Evolutionary conservation across 306 rosid species (phyloP).

Genomic region (Purshia tridentata): DNA sequence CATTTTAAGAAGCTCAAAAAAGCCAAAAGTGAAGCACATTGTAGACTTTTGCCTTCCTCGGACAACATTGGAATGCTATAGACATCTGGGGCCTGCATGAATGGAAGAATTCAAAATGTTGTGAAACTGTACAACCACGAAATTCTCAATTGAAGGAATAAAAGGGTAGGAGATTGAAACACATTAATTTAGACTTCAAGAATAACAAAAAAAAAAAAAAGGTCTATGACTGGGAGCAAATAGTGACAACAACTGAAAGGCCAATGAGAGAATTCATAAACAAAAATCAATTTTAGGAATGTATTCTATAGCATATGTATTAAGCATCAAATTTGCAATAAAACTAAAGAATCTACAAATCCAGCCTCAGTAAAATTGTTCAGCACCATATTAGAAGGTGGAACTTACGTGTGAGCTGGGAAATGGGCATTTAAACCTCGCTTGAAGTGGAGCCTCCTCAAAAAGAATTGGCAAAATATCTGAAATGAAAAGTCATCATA

Average conservation of each 20-base stretch:
- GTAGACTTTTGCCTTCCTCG: slow-evolving; percentile 42
- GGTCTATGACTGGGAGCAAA: neutral
- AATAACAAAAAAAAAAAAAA: neutral
- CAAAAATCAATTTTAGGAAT: neutral
- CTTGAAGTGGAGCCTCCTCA: slow-evolving; percentile 53
- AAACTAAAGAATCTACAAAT: slow-evolving; percentile 14
- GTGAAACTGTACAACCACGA: neutral
- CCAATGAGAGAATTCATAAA: neutral
- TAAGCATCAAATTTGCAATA: slow-evolving; percentile 10
- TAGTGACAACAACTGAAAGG: neutral
- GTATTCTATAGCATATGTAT: neutral
- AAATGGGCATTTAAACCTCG: slow-evolving; percentile 37
- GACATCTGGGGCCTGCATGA: slow-evolving; percentile 63
- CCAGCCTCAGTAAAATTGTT: neutral
- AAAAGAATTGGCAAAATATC: slow-evolving; percentile 56
- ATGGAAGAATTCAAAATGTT: slow-evolving; percentile 15
- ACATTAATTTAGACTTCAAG: neutral
- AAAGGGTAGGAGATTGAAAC: no score
- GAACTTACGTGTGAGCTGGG: slow-evolving; percentile 51
- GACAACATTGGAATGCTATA: slow-evolving; percentile 58
- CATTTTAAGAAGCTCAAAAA: slow-evolving; percentile 61
- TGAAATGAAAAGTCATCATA: slow-evolving; percentile 25
- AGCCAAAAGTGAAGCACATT: slow-evolving; percentile 53
- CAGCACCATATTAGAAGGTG: slow-evolving; percentile 17
- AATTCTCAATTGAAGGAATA: neutral